phyloP scores from a whole-genome alignment of 345 rosid species.

The rapeseed (Brassica napus) region DNA sequence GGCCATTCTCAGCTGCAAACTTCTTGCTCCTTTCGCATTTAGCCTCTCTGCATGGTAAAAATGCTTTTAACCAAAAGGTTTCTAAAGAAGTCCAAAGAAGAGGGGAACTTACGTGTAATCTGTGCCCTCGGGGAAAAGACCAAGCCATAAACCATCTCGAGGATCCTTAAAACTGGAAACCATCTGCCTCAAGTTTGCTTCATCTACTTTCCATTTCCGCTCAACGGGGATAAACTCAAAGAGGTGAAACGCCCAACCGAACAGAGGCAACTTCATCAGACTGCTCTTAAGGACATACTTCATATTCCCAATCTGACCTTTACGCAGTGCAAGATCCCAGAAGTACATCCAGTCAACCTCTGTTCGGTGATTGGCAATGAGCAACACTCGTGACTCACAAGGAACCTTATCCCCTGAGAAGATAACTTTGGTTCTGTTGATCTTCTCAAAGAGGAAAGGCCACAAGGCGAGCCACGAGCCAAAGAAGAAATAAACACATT shows the following conservation, averaged over 20 bases:
- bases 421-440: conserved; percentile 73
- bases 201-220: conserved; percentile 70
- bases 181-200: conserved; percentile 58
- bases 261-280: conserved; percentile 72
- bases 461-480: conserved; percentile 88
- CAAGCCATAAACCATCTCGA: conserved; percentile 80
- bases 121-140: conserved; percentile 92
- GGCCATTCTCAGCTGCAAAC: conserved; percentile 64
- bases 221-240: conserved; percentile 74
- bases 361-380: conserved; percentile 76
- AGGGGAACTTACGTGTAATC: conserved; percentile 73
- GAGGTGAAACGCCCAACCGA: conserved; percentile 76
- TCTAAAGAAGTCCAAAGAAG: conserved; percentile 13
- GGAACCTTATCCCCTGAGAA: conserved; percentile 81
- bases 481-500: conserved; percentile 62
- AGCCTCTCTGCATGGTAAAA: conserved; percentile 56
- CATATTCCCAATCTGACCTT: conserved; percentile 57
- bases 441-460: conserved; percentile 87
- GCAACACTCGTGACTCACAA: conserved; percentile 65
- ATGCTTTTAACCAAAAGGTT: not conserved
- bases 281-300: conserved; percentile 74
- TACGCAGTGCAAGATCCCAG: conserved; percentile 73
- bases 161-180: conserved; percentile 74
- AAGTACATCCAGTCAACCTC: conserved; percentile 91
- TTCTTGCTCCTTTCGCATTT: conserved; percentile 65